Evolutionary conservation across 345 rosid species (phyloP).

Genomic region (Brassica cretica): DNA sequence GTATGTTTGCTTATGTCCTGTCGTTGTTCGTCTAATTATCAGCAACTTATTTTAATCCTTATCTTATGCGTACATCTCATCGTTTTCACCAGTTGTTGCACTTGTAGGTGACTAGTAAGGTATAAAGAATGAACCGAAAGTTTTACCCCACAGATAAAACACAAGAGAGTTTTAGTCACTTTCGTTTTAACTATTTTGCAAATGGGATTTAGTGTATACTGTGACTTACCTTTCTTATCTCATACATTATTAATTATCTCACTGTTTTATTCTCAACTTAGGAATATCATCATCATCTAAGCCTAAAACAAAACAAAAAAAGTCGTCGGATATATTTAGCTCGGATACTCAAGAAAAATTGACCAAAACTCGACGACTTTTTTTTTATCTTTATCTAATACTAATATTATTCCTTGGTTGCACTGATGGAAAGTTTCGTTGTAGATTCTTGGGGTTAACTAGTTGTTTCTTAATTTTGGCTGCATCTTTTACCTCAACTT

Average conservation of each 20-base stretch:
- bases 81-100: constrained; percentile 34
- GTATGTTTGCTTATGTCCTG: constrained; percentile 35
- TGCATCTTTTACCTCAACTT: constrained; percentile 47
- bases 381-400: constrained; percentile 35
- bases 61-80: constrained; percentile 31
- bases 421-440: constrained; percentile 41
- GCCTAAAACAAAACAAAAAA: constrained; percentile 25
- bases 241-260: constrained; percentile 23
- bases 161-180: constrained; percentile 35
- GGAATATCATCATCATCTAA: constrained; percentile 28
- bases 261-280: constrained; percentile 34
- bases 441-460: constrained; percentile 29
- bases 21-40: constrained; percentile 28
- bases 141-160: constrained; percentile 38
- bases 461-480: not conserved
- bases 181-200: constrained; percentile 31
- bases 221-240: constrained; percentile 12
- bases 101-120: constrained; percentile 33
- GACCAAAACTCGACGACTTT: constrained; percentile 44
- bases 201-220: constrained; percentile 38
- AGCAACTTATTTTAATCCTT: constrained; percentile 19
- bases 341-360: constrained; percentile 37
- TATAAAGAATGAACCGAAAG: constrained; percentile 13
- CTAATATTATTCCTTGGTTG: constrained; percentile 54
- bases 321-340: constrained; percentile 38